A percentile compares a stretch with the other conserved stretches of the same genome.
Conservation (phyloP, 768 basidiomycete species). For the Tephrocybe rancida region DNA sequence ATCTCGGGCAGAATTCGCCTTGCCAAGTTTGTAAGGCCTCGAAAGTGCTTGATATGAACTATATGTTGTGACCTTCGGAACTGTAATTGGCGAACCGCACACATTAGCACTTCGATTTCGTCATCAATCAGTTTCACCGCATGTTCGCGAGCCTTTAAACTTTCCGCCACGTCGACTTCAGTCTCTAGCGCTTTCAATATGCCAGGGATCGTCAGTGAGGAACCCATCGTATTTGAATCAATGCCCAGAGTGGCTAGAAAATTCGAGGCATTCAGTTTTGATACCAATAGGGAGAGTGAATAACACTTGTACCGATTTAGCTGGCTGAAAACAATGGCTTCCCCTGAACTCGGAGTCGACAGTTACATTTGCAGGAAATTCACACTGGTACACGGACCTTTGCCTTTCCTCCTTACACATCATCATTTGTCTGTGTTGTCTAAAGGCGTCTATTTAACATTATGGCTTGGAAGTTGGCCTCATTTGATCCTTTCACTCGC, state of each 20-base stretch:
- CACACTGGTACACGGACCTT: too few relatives aligned
- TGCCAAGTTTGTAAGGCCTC: conserved; percentile 55
- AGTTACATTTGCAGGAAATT: too few relatives aligned
- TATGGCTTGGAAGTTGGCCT: not conserved
- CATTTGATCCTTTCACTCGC: not conserved
- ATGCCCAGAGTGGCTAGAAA: too few relatives aligned
- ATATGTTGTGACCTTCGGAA: conserved; percentile 43
- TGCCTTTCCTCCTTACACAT: too few relatives aligned
- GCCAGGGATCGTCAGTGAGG: too few relatives aligned
- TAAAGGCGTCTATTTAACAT: not conserved
- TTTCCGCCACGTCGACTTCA: not conserved
- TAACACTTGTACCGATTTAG: too few relatives aligned
- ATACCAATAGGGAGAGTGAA: too few relatives aligned
- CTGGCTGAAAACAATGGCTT: too few relatives aligned
- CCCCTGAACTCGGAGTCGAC: too few relatives aligned
- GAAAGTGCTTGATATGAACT: conserved; percentile 43
- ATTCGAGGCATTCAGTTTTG: too few relatives aligned
- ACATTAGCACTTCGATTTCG: conserved; percentile 43
- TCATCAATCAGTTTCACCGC: conserved; percentile 42
- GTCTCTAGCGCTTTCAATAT: not conserved
- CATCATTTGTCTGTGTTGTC: conserved; percentile 6
- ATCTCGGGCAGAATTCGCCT: conserved; percentile 58
- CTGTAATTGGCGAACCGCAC: conserved; percentile 42
- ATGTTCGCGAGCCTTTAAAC: conserved; percentile 36
- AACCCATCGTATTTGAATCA: too few relatives aligned